These are phyloP conservation scores for Primulina huaijiensis DNA, from an alignment of 257 asterid species.

Conservation along the genomic window DNA sequence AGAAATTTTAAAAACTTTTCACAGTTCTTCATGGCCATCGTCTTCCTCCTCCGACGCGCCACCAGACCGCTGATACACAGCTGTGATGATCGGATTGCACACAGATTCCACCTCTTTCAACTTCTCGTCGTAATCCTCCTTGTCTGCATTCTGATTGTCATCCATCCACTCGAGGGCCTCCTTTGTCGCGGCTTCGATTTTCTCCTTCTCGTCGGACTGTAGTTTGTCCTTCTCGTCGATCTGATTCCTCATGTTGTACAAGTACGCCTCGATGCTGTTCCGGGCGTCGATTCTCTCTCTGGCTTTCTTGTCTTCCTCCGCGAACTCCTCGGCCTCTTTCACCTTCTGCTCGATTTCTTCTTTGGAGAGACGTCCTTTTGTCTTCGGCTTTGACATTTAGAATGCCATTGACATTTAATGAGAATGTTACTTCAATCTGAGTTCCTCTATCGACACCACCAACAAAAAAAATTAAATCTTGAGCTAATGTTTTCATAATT, in stretches of 20 bases:
- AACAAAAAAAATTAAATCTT: no score
- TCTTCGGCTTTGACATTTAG: not conserved
- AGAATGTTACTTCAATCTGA: not conserved
- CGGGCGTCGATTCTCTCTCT: no score
- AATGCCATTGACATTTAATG: not conserved
- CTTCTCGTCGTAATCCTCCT: constrained; percentile 76
- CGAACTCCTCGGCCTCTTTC: not conserved
- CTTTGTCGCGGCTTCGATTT: not conserved
- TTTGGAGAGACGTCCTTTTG: not conserved
- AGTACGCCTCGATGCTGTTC: no score
- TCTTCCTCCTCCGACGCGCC: constrained; percentile 42
- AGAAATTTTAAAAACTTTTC: not conserved
- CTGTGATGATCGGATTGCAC: constrained; percentile 65
- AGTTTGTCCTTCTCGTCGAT: no score
- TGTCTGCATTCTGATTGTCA: constrained; percentile 72
- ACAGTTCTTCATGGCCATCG: constrained; percentile 73
- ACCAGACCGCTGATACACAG: constrained; percentile 72
- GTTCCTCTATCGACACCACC: not conserved
- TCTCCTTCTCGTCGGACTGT: not conserved
- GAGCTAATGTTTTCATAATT: no score
- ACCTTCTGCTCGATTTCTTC: not conserved
- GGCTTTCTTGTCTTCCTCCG: not conserved
- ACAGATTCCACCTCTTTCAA: constrained; percentile 72
- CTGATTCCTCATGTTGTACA: no score
- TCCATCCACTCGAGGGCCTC: constrained; percentile 42